Evolutionary conservation across 2,329 filamentous ascomycete species (phyloP), one percentile per base, ranked within the genome.

Genomic region (Colletotrichum cuscutae): DNA sequence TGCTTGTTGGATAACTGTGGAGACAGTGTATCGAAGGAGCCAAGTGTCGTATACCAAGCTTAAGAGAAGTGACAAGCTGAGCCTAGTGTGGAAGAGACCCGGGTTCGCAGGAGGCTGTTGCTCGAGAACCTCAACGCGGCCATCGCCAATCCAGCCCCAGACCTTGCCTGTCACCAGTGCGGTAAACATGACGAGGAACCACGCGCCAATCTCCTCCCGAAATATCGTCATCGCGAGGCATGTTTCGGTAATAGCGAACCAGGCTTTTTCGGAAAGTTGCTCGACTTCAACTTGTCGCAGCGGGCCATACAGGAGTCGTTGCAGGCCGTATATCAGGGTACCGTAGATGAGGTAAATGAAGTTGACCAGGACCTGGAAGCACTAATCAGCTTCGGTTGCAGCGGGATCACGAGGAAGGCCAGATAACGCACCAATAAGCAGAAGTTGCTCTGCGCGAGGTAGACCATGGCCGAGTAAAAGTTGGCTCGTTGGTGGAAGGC

Each of bases 161-260:
- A 99, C 93, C 84, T 98, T 98, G 67, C 95, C 95, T 4, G 95
- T 96, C 59, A 99, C 90, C 52, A 99, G 88, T 30, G 93, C 92
- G 19, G 97, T 94, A 82, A 99, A 98, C 95, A 99, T 98, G 78
- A 97, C 91, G 72, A 99, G 87, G 79, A 98, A 98, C 92, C 95
- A 97, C 54, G 93, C 94, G 57, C 97, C 96, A 22, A 99, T 91
- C 81, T 98, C 95, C 75, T 98, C 97, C 57, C 97, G 89, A 83
- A 99, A 98, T 76, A 98, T 98, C 35, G 97, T 98, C 96, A 99
- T 98, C 35, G 97, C 97, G 75, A 99, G 87, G 79, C 95, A 94
- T 75, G 97, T 99, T 85, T 99, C 97, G 59, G 96, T 98, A 53
- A 98, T 94, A 52, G 97, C 96, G 80, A 98, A 98, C 97, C 97